A percentile compares a stretch with the other conserved stretches of the same genome.
phyloP scores from a whole-genome alignment of 306 rosid genomes.

The Medicago truncatula region MtrunA17r5.0-ANR NC_053045.1:42171001-42171500 shows the following conservation, averaged over 20 bases:
- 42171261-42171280: background rate
- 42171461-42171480: background rate
- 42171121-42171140: background rate
- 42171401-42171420: background rate
- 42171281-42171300: slow-evolving; percentile 25
- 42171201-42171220: background rate
- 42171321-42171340: background rate
- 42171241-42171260: slow-evolving; percentile 18
- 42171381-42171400: no score
- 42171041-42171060: slow-evolving; percentile 30
- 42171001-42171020: slow-evolving; percentile 11
- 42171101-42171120: slow-evolving; percentile 25
- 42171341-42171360: slow-evolving; percentile 15
- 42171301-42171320: slow-evolving; percentile 19
- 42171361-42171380: background rate
- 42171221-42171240: slow-evolving; percentile 29
- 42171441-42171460: background rate
- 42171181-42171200: slow-evolving; percentile 23
- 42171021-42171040: slow-evolving; percentile 12
- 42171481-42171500: background rate
- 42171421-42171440: slow-evolving; percentile 29
- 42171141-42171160: slow-evolving; percentile 15
- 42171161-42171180: slow-evolving; percentile 9
- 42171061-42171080: slow-evolving; percentile 15
- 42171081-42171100: slow-evolving; percentile 28